These are phyloP conservation scores for Kuraishia floccosa DNA, from an alignment of 805 yeast species.

Conservation along the genomic window DNA sequence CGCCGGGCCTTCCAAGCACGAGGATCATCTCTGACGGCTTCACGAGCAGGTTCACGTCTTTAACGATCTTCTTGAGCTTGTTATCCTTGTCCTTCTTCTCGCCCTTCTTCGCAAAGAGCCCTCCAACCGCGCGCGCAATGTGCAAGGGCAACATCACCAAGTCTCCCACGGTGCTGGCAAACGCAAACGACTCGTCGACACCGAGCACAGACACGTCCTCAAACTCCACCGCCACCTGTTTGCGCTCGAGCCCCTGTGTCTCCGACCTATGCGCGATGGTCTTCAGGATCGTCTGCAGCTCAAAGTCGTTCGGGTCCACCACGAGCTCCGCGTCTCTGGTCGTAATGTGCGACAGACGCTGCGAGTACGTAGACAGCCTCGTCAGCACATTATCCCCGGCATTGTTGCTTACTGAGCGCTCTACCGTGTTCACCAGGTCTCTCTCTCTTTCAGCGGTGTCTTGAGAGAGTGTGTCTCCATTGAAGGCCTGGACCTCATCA, in stretches of 20 bases:
- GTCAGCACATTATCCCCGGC: constrained; percentile 3
- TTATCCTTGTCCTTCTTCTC: background rate
- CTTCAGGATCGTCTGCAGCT: constrained; percentile 23
- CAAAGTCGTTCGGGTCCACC: constrained; percentile 26
- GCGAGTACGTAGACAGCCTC: constrained; percentile 2
- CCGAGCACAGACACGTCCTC: constrained; percentile 29
- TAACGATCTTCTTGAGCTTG: constrained; percentile 43
- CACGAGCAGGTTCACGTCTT: constrained; percentile 54
- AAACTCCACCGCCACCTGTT: constrained; percentile 31
- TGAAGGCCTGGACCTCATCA: no score
- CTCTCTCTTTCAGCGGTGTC: no score
- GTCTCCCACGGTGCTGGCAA: constrained; percentile 31
- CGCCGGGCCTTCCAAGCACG: constrained; percentile 73
- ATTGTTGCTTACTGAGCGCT: background rate
- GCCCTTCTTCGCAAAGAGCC: background rate
- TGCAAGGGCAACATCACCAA: constrained; percentile 18
- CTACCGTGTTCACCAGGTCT: constrained; percentile 1
- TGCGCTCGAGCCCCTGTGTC: constrained; percentile 32
- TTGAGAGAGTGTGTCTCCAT: no score
- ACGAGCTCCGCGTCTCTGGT: background rate
- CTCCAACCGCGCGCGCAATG: constrained; percentile 2
- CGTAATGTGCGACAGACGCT: background rate
- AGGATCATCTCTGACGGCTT: constrained; percentile 57
- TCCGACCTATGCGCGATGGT: constrained; percentile 25
- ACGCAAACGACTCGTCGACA: constrained; percentile 32